Conservation (phyloP, 2,329 filamentous ascomycete species). For the Apiospora marii region DNA sequence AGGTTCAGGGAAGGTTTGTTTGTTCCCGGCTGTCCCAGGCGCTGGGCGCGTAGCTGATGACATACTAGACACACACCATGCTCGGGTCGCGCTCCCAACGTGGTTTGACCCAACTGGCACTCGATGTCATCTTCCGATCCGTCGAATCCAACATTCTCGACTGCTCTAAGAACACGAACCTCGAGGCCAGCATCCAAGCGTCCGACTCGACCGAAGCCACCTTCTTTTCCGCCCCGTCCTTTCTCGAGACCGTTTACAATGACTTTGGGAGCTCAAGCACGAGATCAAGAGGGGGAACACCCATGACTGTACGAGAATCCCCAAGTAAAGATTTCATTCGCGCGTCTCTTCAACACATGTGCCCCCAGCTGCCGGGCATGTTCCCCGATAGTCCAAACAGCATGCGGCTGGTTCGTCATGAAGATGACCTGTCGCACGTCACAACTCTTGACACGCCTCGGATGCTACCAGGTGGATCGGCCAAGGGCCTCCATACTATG, state of each 20-base stretch:
- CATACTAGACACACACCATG: slow-evolving; percentile 86
- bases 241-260: slow-evolving; percentile 80
- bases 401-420: slow-evolving; percentile 51
- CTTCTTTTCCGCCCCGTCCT: slow-evolving; percentile 76
- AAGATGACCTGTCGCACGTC: slow-evolving; percentile 38
- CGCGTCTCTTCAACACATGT: slow-evolving; percentile 46
- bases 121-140: slow-evolving; percentile 89
- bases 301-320: slow-evolving; percentile 67
- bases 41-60: slow-evolving; percentile 24
- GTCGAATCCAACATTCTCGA: slow-evolving; percentile 77
- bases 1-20: slow-evolving; percentile 89
- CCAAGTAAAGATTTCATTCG: slow-evolving; percentile 53
- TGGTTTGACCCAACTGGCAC: slow-evolving; percentile 88
- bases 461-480: slow-evolving; percentile 27
- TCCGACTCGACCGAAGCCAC: slow-evolving; percentile 84
- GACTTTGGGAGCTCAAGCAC: slow-evolving; percentile 67
- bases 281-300: slow-evolving; percentile 72
- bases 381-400: slow-evolving; percentile 46
- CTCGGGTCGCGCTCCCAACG: slow-evolving; percentile 86
- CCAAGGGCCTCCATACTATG: slow-evolving; percentile 4
- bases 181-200: slow-evolving; percentile 76
- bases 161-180: slow-evolving; percentile 60
- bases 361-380: slow-evolving; percentile 34
- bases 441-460: slow-evolving; percentile 38
- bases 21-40: background rate